A percentile compares a stretch with the other conserved stretches of the same genome.
phyloP scores from a whole-genome alignment of 2,329 filamentous ascomycete species.

The Pseudogymnoascus sp. region DNA sequence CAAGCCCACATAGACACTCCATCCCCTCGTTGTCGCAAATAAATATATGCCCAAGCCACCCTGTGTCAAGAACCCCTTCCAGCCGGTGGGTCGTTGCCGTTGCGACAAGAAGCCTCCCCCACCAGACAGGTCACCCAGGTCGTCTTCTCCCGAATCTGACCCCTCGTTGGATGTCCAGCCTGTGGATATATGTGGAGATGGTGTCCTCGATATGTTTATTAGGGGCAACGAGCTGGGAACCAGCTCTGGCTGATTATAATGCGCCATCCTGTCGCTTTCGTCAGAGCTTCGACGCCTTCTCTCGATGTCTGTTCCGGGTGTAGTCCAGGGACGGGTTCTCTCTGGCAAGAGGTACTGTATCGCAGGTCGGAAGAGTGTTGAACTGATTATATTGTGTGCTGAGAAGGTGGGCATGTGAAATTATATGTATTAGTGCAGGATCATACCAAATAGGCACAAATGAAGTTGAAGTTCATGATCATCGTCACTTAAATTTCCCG shows the following conservation, averaged over 20 bases:
- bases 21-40: slow-evolving; percentile 37
- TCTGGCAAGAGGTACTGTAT: slow-evolving; percentile 29
- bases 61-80: slow-evolving; percentile 29
- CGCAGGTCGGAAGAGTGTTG: slow-evolving; percentile 31
- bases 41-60: slow-evolving; percentile 40
- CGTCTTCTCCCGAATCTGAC: slow-evolving; percentile 40
- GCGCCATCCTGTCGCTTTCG: slow-evolving; percentile 6
- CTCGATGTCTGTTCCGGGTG: slow-evolving; percentile 1
- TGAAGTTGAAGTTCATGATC: neutral
- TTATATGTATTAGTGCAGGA: slow-evolving; percentile 9
- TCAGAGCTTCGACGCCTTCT: neutral
- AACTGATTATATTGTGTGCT: slow-evolving; percentile 22
- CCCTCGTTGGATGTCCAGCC: slow-evolving; percentile 31
- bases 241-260: slow-evolving; percentile 18
- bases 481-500: slow-evolving; percentile 4
- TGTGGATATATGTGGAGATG: slow-evolving; percentile 36
- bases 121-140: slow-evolving; percentile 30
- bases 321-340: slow-evolving; percentile 8
- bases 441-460: neutral
- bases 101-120: slow-evolving; percentile 23
- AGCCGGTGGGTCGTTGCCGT: slow-evolving; percentile 20
- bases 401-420: slow-evolving; percentile 22
- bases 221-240: slow-evolving; percentile 31
- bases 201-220: slow-evolving; percentile 36
- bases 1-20: slow-evolving; percentile 39